Conservation (phyloP, 2,329 filamentous ascomycete genomes). For the Xylaria sp. region DNA sequence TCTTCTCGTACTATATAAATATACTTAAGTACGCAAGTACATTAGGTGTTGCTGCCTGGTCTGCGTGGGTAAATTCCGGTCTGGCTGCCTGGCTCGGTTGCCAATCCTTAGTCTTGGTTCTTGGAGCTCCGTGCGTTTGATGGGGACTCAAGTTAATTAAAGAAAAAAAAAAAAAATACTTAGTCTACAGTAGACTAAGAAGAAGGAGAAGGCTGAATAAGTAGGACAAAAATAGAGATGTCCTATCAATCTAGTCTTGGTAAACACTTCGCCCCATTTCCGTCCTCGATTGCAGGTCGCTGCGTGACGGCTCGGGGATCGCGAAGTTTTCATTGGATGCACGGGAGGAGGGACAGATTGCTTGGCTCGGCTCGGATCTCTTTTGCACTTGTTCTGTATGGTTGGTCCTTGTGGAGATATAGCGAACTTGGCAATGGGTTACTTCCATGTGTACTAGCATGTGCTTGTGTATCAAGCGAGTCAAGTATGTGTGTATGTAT, state of each 20-base stretch:
- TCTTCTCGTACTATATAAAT: too few species aligned
- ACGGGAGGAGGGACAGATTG: background rate
- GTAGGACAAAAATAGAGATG: background rate
- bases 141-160: background rate
- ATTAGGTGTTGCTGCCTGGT: background rate
- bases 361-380: background rate
- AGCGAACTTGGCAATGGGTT: background rate
- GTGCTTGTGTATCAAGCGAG: background rate
- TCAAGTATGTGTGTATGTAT: too few species aligned
- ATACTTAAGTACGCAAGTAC: too few species aligned
- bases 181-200: too few species aligned
- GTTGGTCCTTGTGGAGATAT: background rate
- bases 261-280: slow-evolving; percentile 6
- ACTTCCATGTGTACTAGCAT: background rate
- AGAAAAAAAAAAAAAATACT: too few species aligned
- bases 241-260: slow-evolving; percentile 3
- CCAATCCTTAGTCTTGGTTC: background rate
- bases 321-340: slow-evolving; percentile 25
- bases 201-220: too few species aligned
- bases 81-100: slow-evolving; percentile 1
- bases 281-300: slow-evolving; percentile 15
- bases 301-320: slow-evolving; percentile 13
- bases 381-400: background rate
- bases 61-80: background rate
- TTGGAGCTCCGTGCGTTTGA: background rate